A percentile compares a stretch with the other conserved stretches of the same genome.
Conservation (phyloP, 2,329 filamentous ascomycete genomes). For the Hirsutella thompsonii region DNA sequence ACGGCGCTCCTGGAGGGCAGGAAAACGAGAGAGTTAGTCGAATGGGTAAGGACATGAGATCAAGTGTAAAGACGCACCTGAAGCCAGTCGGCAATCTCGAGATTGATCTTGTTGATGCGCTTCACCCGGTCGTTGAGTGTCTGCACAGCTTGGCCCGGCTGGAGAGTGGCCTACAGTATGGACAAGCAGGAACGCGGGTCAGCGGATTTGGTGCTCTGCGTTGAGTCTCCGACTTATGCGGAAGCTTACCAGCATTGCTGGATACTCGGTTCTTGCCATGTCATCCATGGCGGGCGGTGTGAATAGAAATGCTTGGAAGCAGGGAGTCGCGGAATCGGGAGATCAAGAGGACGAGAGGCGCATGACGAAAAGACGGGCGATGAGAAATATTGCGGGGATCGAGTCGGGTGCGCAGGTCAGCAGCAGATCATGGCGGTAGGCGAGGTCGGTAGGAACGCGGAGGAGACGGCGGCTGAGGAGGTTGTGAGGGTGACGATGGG, state of each 20-base stretch:
- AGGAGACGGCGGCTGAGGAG: conserved; percentile 2
- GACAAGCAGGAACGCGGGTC: too few relatives aligned
- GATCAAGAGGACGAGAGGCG: conserved; percentile 6
- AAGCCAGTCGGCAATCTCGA: conserved; percentile 91
- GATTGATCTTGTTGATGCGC: conserved; percentile 74
- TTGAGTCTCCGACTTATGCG: background rate
- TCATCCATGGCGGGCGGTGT: conserved; percentile 49
- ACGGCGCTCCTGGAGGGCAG: conserved; percentile 62
- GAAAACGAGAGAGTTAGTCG: background rate
- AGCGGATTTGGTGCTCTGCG: too few relatives aligned
- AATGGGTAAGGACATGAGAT: background rate
- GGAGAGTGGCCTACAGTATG: conserved; percentile 54
- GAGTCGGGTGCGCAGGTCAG: conserved; percentile 5
- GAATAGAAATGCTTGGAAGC: conserved; percentile 14
- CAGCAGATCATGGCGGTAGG: conserved; percentile 3
- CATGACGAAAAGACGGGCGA: conserved; percentile 6
- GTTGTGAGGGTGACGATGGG: background rate
- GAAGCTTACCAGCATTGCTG: conserved; percentile 72
- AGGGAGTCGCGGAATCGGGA: conserved; percentile 7
- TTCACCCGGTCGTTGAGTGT: conserved; percentile 79
- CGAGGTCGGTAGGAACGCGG: too few relatives aligned
- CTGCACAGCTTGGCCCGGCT: conserved; percentile 68
- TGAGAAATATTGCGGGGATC: background rate
- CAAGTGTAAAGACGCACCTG: conserved; percentile 48
- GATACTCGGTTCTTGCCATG: conserved; percentile 80